Percentiles rank a stretch among this genome's conserved stretches.
Evolutionary conservation across 768 basidiomycete genomes (phyloP).

Genomic region (Kwoniella dejecticola): DNA sequence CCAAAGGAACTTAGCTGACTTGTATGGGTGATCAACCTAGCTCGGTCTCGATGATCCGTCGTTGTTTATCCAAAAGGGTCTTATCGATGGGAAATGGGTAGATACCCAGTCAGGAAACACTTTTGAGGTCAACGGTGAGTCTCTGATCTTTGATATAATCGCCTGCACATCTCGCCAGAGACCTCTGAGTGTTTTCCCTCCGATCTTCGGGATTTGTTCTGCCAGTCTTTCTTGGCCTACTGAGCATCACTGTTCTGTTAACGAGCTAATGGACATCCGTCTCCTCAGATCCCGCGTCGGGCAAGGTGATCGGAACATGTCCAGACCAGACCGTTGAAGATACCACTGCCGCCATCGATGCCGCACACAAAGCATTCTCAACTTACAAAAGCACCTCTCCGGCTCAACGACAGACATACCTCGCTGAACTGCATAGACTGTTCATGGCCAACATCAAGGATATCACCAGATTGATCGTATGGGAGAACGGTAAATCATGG

Average conservation of each 20-base stretch:
- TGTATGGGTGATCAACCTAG: conserved; percentile 29
- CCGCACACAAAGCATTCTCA: conserved; percentile 76
- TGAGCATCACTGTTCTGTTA: background rate
- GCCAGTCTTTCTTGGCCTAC: too few species aligned
- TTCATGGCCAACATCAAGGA: conserved; percentile 86
- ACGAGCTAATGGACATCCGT: background rate
- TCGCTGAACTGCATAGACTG: conserved; percentile 74
- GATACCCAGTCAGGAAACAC: conserved; percentile 72
- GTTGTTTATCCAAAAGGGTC: conserved; percentile 72
- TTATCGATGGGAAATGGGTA: conserved; percentile 84
- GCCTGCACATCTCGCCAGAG: background rate
- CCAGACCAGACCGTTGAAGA: conserved; percentile 88
- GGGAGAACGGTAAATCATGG: conserved; percentile 93
- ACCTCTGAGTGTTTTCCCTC: too few species aligned
- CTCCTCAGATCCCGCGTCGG: conserved; percentile 78
- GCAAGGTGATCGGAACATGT: conserved; percentile 76
- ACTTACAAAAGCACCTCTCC: conserved; percentile 85
- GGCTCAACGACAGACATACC: conserved; percentile 77
- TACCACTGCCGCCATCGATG: conserved; percentile 78
- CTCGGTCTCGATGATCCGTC: conserved; percentile 69
- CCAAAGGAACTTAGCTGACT: background rate
- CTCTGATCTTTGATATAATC: background rate
- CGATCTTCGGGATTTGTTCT: too few species aligned
- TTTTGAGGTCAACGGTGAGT: conserved; percentile 75
- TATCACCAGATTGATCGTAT: conserved; percentile 77